Evolutionary conservation across 2,329 filamentous ascomycete species (phyloP), one percentile per base, ranked within the genome.

Genomic region (Helminthosporium solani): DNA sequence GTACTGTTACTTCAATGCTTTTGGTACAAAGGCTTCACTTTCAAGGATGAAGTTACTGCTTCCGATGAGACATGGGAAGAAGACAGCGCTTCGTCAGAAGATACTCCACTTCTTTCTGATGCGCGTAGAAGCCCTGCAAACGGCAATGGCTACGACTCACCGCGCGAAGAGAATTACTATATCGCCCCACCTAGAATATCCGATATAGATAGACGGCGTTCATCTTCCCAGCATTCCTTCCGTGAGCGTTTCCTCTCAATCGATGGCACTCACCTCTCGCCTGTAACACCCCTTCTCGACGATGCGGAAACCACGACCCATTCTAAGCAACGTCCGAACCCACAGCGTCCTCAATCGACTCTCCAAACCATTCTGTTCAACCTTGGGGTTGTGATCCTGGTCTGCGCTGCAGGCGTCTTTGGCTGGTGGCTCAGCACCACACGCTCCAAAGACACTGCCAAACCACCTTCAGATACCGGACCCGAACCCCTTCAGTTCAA

Each of bases 1-100:
- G 90, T 97, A 1, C 78, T 99, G 1, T 76, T 97, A 0, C 79
- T 77, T 1, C 94, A 99, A 72, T 95, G 89, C 71, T 95, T 97
- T 75, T 97, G 95, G 75, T 99, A 99, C 71, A 84, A 88, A 42
- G 91, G 91, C 3, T 94, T 96, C 54, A 72, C 67, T 1, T 52
- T 75, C 12, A 61, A 53, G 8, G 73, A 74, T 40, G 48, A 62
- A 18, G 58, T 65, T 23, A 54, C 50, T 25, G 64, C 56, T 15
- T 53, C 53, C 6, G 31, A 37, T n/a, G 47, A 53, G 12, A 49
- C 50, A 9, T 40, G 53, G 30, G 56, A 53, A 18, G 54, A 62
- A 9, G 58, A 61, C 3, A 60, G 73, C 35, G 62, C 70, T 33
- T 47, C 62, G 58, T 75, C 64, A 27, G 63, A 70, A 44, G 57